Evolutionary conservation across 192 early-diverging fungal species (phyloP).

Genomic region (Backusella psychrophila): DNA sequence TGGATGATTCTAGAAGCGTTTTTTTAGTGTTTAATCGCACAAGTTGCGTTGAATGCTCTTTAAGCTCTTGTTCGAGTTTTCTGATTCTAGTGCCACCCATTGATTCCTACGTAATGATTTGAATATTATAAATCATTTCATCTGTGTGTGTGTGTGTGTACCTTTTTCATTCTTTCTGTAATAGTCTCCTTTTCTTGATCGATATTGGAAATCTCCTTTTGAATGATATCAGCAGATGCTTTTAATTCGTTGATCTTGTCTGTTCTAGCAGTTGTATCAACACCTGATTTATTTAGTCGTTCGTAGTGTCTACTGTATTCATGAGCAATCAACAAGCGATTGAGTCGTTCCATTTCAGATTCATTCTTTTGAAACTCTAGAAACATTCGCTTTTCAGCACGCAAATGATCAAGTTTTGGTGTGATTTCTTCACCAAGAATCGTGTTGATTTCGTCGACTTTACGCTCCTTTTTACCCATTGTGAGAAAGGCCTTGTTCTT

Average conservation of each 20-base stretch:
- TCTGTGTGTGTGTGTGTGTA: not conserved
- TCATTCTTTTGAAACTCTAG: slow-evolving; percentile 94
- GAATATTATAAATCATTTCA: not conserved
- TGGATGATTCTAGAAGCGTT: slow-evolving; percentile 73
- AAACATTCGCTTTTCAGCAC: slow-evolving; percentile 82
- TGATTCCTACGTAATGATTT: slow-evolving; percentile 46
- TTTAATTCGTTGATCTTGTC: slow-evolving; percentile 29
- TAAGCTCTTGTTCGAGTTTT: slow-evolving; percentile 68
- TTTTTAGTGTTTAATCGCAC: slow-evolving; percentile 83
- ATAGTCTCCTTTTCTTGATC: slow-evolving; percentile 55
- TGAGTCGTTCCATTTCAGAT: slow-evolving; percentile 82
- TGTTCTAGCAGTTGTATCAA: slow-evolving; percentile 38
- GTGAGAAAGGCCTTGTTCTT: slow-evolving; percentile 93
- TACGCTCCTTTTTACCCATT: slow-evolving; percentile 95
- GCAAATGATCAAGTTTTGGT: slow-evolving; percentile 89
- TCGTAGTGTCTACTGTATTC: slow-evolving; percentile 76
- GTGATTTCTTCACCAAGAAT: slow-evolving; percentile 87
- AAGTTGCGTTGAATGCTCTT: slow-evolving; percentile 76
- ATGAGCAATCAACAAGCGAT: slow-evolving; percentile 78
- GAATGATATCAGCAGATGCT: slow-evolving; percentile 47
- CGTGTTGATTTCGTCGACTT: slow-evolving; percentile 86
- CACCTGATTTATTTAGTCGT: slow-evolving; percentile 32
- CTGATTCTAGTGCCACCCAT: slow-evolving; percentile 62
- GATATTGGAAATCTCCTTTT: slow-evolving; percentile 64
- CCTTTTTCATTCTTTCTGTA: slow-evolving; percentile 39